Evolutionary conservation across 352 stramenopile genomes (phyloP).

Genomic region (Globisporangium irregulare): DNA sequence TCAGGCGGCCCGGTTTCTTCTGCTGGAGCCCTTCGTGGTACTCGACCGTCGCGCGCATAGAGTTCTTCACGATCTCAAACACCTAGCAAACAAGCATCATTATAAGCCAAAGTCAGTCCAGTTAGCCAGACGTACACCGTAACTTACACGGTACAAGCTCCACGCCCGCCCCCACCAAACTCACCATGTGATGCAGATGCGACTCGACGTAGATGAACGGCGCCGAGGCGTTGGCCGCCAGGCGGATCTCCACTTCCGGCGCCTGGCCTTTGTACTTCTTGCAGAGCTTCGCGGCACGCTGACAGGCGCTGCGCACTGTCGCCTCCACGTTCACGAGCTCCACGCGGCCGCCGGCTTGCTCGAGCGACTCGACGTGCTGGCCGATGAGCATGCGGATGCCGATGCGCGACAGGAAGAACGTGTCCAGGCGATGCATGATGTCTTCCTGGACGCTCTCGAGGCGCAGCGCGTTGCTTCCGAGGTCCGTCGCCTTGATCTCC

Average conservation of each 20-base stretch:
- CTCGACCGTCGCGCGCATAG: slow-evolving; percentile 97
- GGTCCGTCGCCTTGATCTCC: slow-evolving; percentile 59
- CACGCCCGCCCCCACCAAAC: not conserved
- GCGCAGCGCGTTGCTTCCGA: slow-evolving; percentile 57
- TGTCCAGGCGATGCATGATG: slow-evolving; percentile 89
- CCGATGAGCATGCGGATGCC: slow-evolving; percentile 99
- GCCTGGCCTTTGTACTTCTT: slow-evolving; percentile 49
- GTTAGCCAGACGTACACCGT: not conserved
- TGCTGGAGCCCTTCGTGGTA: slow-evolving; percentile 78
- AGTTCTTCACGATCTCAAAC: slow-evolving; percentile 99
- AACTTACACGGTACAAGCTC: not conserved
- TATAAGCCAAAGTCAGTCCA: not conserved
- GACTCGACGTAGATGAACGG: slow-evolving; percentile 82
- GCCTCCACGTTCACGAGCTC: slow-evolving; percentile 69
- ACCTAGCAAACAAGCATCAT: not conserved
- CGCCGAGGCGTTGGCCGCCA: slow-evolving; percentile 42
- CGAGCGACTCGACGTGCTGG: slow-evolving; percentile 73
- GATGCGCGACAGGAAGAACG: slow-evolving; percentile 98
- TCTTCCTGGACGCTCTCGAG: slow-evolving; percentile 68
- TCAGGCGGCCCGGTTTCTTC: slow-evolving; percentile 37
- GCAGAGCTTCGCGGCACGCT: slow-evolving; percentile 55
- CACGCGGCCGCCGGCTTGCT: slow-evolving; percentile 58
- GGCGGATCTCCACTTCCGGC: slow-evolving; percentile 55
- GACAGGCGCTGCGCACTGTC: slow-evolving; percentile 54
- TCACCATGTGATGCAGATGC: slow-evolving; percentile 86